Evolutionary conservation across 1,139 yeast genomes (phyloP), one percentile per base, ranked within the genome.

Genomic region (Pichia terricola): DNA sequence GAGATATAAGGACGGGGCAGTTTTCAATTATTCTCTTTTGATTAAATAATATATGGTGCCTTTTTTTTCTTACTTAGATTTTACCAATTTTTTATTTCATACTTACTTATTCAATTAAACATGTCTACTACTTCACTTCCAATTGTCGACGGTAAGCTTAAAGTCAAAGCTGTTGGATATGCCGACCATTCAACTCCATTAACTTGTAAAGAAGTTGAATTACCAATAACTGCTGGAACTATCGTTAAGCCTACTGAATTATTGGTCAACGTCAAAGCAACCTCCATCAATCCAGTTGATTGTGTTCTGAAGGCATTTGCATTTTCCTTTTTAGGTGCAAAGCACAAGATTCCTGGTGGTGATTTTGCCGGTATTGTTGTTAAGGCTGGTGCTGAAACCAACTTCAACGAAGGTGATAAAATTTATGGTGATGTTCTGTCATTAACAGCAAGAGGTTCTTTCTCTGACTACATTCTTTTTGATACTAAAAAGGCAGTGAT

Each of bases 221-320:
- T 45, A 28, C 48, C 50, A 4, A 25, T 42, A 33, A 10, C 43
- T 36, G 16, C 40, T 22, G 38, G 37, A 4, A 41, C 42, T 8
- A 43, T 64, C 53, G 61, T 75, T 34, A 59, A 64, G 22, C 60
- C 67, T 22, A 64, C 69, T 45, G 69, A 75, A 44, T 58, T 82
- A 5, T 67, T 83, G 27, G 70, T 86, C 27, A 75, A 80, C 53
- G 75, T 82, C 26, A 66, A 66, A 35, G 70, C 77, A 11, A 79
- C 79, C 1, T 73, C 82, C 0, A 62, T 82, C 40, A 85, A 83
- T 55, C 94, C 94, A 0, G 69, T 83, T 38, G 95, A 85, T 58
- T 52, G 73, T 45, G 64, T 79, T 45, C 56, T 81, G 38, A 45
- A 52, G 25, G 45, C 44, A 5, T n/a, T 56, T 0, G 37, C 47